Conservation (phyloP, 192 early-diverging fungal genomes). For the Podila epigama region DNA sequence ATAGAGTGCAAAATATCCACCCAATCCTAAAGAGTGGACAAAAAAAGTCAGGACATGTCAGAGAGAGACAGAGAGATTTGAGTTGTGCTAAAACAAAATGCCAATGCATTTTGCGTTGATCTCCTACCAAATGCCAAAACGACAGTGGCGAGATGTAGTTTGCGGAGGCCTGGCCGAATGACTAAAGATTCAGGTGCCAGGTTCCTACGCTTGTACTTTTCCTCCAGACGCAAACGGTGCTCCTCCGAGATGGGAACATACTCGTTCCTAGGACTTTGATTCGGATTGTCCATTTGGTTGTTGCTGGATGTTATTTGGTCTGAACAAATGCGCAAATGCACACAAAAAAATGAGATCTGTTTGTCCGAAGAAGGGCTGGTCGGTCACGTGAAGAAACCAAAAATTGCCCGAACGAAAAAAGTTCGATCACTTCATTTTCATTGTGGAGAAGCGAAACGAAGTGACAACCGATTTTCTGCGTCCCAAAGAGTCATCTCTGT, state of each 20-base stretch:
- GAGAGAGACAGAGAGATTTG: no score
- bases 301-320: neutral
- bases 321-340: neutral
- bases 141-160: slow-evolving; percentile 40
- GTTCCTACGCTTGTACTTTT: slow-evolving; percentile 43
- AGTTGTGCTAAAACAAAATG: neutral
- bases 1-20: slow-evolving; percentile 39
- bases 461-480: no score
- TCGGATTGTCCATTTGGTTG: slow-evolving; percentile 35
- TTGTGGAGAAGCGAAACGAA: no score
- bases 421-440: no score
- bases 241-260: slow-evolving; percentile 39
- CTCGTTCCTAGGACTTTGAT: slow-evolving; percentile 29
- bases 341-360: no score
- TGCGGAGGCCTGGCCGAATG: slow-evolving; percentile 29
- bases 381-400: no score
- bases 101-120: neutral
- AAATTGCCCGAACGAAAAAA: no score
- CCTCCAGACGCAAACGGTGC: slow-evolving; percentile 24
- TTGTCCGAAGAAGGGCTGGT: no score
- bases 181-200: slow-evolving; percentile 37
- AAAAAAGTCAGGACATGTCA: neutral
- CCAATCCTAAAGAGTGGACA: slow-evolving; percentile 10
- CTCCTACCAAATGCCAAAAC: slow-evolving; percentile 30
- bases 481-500: no score